Conservation (phyloP, 179 eudicot species). For the Amaranthus tricolor region DNA sequence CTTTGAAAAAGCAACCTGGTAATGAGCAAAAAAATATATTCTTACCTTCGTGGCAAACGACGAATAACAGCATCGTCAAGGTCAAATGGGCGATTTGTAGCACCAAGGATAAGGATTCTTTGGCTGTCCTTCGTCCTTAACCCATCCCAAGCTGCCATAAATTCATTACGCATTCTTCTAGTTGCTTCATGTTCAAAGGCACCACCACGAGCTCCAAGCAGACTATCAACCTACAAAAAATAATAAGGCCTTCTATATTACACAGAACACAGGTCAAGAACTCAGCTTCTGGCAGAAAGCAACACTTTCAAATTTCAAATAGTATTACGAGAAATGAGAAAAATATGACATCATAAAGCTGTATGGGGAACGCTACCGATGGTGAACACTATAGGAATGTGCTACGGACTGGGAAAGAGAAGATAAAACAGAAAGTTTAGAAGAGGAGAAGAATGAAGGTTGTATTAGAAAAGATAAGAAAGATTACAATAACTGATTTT, state of each 20-base stretch:
- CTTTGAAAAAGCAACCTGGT: neutral
- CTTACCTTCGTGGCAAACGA: slow-evolving; percentile 87
- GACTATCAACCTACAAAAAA: slow-evolving; percentile 77
- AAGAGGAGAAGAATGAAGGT: too few species aligned
- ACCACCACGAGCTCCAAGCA: slow-evolving; percentile 99
- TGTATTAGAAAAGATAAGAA: too few species aligned
- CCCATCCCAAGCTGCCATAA: slow-evolving; percentile 99
- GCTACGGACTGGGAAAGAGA: too few species aligned
- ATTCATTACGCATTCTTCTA: slow-evolving; percentile 97
- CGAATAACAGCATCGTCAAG: slow-evolving; percentile 99
- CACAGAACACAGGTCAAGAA: neutral
- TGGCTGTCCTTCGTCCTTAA: slow-evolving; percentile 94
- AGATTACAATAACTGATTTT: too few species aligned
- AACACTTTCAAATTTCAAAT: too few species aligned
- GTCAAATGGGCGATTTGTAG: slow-evolving; percentile 98
- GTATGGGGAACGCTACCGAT: too few species aligned
- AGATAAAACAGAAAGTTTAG: too few species aligned
- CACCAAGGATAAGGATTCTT: slow-evolving; percentile 92
- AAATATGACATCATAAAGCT: too few species aligned
- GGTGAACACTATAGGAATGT: too few species aligned
- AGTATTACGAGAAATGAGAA: too few species aligned
- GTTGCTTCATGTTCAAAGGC: slow-evolving; percentile 97
- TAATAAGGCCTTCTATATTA: neutral
- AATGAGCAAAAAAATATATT: neutral
- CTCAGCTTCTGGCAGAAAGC: neutral